Evolutionary conservation across 257 asterid species (phyloP).

Genomic region (Capsicum chinense): DNA sequence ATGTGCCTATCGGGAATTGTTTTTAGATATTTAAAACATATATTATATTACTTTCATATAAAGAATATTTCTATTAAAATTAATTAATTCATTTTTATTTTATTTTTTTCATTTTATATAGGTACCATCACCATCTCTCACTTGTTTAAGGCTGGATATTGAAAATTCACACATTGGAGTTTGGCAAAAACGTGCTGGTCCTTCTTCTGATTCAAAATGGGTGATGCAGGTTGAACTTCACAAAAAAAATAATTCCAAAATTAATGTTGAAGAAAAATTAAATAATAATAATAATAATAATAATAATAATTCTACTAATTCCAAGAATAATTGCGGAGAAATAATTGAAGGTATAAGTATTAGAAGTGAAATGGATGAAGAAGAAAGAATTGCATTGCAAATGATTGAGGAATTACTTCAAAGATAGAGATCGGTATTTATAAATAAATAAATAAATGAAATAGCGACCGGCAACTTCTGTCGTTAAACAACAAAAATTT

Average conservation of each 20-base stretch:
- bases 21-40: no score
- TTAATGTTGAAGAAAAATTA: slow-evolving; percentile 17
- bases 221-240: slow-evolving; percentile 85
- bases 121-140: slow-evolving; percentile 76
- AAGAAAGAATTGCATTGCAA: slow-evolving; percentile 70
- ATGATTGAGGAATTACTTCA: slow-evolving; percentile 85
- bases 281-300: not conserved
- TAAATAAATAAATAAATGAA: not conserved
- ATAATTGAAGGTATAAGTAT: slow-evolving; percentile 15
- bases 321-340: not conserved
- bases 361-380: slow-evolving; percentile 61
- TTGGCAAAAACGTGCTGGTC: slow-evolving; percentile 96
- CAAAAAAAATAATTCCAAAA: slow-evolving; percentile 38
- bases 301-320: not conserved
- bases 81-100: not conserved
- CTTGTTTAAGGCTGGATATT: slow-evolving; percentile 80
- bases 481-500: not conserved
- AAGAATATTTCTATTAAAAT: not conserved
- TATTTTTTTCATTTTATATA: not conserved
- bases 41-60: not conserved
- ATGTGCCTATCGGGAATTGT: no score
- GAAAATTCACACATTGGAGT: slow-evolving; percentile 87
- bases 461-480: not conserved
- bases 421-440: not conserved
- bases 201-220: slow-evolving; percentile 77